Percentiles rank a stretch among this genome's conserved stretches.
These are phyloP conservation scores for Leccinum olivaceopallidum DNA, from an alignment of 768 basidiomycete genomes.

Conservation along the genomic window DNA sequence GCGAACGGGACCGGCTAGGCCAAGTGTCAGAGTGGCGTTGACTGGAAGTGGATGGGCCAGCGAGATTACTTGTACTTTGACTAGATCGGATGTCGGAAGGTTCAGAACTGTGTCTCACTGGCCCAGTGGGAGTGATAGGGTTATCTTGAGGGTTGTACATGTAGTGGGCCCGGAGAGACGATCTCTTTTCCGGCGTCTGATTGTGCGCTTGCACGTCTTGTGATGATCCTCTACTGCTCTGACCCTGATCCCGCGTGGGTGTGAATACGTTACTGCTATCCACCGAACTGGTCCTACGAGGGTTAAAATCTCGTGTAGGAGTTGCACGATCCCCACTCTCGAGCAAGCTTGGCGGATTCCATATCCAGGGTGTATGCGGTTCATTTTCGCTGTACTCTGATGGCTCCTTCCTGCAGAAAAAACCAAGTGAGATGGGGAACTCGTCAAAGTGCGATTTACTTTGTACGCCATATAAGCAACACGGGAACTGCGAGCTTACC, in stretches of 20 bases:
- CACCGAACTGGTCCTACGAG: constrained; percentile 24
- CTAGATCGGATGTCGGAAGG: constrained; percentile 15
- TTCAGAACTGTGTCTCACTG: constrained; percentile 28
- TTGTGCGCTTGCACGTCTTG: constrained; percentile 18
- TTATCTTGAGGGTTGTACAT: constrained; percentile 23
- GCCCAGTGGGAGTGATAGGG: constrained; percentile 11
- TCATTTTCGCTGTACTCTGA: constrained; percentile 39
- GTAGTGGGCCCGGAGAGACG: constrained; percentile 18
- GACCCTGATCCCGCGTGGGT: constrained; percentile 25
- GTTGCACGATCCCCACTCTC: constrained; percentile 30
- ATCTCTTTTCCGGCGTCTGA: constrained; percentile 26
- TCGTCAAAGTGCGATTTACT: constrained; percentile 15
- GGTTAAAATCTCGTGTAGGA: constrained; percentile 29
- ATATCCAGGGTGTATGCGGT: constrained; percentile 70
- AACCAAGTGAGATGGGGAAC: not conserved
- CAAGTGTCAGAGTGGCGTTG: constrained; percentile 25
- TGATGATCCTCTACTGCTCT: constrained; percentile 16
- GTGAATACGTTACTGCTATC: constrained; percentile 19
- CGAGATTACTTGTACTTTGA: constrained; percentile 6
- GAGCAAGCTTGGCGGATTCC: constrained; percentile 55
- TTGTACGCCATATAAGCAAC: not conserved
- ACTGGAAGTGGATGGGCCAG: constrained; percentile 19
- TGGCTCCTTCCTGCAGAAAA: constrained; percentile 21
- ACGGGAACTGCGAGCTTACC: constrained; percentile 41
- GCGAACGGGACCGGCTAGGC: constrained; percentile 24